Evolutionary conservation across 1,284 basidiomycete species (phyloP).

Genomic region (Cutaneotrichosporon arboriforme): DNA sequence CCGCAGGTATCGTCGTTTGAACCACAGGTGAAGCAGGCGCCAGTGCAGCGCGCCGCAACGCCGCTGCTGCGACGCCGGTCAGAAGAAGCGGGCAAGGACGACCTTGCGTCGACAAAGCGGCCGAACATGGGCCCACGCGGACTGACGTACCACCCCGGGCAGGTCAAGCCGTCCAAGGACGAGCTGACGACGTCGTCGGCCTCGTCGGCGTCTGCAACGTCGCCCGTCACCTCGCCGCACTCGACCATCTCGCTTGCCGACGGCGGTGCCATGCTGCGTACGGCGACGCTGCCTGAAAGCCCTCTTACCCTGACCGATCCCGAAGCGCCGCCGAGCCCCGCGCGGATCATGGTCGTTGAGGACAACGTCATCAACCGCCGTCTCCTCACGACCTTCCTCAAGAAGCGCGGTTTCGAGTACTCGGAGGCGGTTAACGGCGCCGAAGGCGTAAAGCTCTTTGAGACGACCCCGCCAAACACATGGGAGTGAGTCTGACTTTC

Average conservation of each 20-base stretch:
- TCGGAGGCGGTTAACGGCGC: constrained; percentile 75
- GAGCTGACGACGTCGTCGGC: too few relatives aligned
- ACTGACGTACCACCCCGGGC: neutral
- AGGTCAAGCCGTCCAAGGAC: neutral
- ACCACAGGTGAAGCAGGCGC: constrained; percentile 1
- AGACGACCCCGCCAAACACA: constrained; percentile 56
- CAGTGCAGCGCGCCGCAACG: neutral
- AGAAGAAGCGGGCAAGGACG: neutral
- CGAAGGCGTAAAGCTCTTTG: constrained; percentile 74
- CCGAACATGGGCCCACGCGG: neutral
- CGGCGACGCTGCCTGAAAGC: constrained; percentile 38
- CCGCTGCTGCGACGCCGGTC: constrained; percentile 2
- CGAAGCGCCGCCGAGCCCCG: constrained; percentile 24
- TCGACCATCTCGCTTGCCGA: constrained; percentile 50
- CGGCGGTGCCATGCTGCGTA: constrained; percentile 51
- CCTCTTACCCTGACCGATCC: constrained; percentile 31
- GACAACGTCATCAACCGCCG: constrained; percentile 60
- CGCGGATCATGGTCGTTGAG: constrained; percentile 72
- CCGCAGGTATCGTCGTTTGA: neutral
- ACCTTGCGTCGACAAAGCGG: neutral
- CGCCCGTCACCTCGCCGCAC: neutral
- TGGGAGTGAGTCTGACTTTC: constrained; percentile 63
- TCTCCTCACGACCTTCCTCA: constrained; percentile 69
- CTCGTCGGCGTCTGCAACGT: neutral
- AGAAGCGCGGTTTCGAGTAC: constrained; percentile 62